Evolutionary conservation across 2,329 filamentous ascomycete genomes (phyloP), one percentile per base, ranked within the genome.

Genomic region (Venturia carpophila): DNA sequence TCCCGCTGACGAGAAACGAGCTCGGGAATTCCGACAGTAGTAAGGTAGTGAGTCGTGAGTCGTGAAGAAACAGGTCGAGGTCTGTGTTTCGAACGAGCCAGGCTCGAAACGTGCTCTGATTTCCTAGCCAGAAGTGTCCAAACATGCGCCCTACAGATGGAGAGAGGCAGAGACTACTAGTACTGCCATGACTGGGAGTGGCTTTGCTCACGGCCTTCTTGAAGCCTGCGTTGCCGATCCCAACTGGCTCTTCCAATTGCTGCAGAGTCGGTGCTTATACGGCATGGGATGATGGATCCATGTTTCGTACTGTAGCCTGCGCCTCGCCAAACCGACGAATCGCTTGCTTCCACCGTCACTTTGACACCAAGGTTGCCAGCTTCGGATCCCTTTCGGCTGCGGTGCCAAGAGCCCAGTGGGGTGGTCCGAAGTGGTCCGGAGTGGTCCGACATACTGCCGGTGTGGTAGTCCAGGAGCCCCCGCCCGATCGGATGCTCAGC

Each of bases 281-380:
- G 37, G 37, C 37, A 39, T 39, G 37, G n/a, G n/a, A n/a, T n/a
- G n/a, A n/a, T n/a, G n/a, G n/a, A n/a, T n/a, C n/a, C n/a, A n/a
- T n/a, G n/a, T n/a, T n/a, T n/a, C n/a, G 6, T 34, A 3, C 30
- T 6, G 30, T 34, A 6, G 52, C n/a, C 52, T 56, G 52, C 30
- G 52, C 52, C 52, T 56, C 52, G 30, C 47, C 52, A 58, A 58
- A 21, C 15, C 9, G 52, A 58, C 52, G 30, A 58, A 34, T 37
- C 52, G 30, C 24, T 5, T 19, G n/a, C 27, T n/a, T 58, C 30
- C 27, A 9, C 15, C 1, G 52, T 34, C 52, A n/a, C 19, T 21
- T 9, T 37, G n/a, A n/a, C n/a, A n/a, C n/a, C n/a, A n/a, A n/a
- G n/a, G n/a, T n/a, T n/a, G n/a, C 37, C 52, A 58, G 52, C 52